Evolutionary conservation across 2,329 filamentous ascomycete species (phyloP), one percentile per base, ranked within the genome.

Genomic region (Pyricularia pennisetigena): DNA sequence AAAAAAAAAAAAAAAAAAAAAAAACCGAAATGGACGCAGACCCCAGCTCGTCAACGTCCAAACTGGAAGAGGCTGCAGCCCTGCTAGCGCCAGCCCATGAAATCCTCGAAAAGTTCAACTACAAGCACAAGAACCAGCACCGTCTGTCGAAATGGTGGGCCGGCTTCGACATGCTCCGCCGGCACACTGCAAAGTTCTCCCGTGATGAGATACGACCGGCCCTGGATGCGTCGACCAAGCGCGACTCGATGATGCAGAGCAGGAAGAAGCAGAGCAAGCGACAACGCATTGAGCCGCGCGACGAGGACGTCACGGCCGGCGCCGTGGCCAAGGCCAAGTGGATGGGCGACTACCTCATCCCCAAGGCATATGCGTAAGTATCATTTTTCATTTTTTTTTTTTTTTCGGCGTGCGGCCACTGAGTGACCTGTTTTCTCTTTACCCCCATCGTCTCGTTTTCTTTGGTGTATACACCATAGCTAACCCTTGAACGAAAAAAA

Each of bases 51-150:
- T n/a, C 65, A 28, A 29, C 9, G 41, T 35, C 23, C 35, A 68
- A 28, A 28, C 54, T 67, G 23, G 69, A 72, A 6, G 26, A 62
- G 29, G 69, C 74, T 61, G 70, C 73, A 67, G 70, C 72, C 65
- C 71, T 74, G 29, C 78, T 86, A 62, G 69, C 73, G 2, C 76
- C 81, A 2, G 74, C 83, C 30, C 72, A 80, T 30, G 76, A 85
- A 66, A 79, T 94, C 64, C 86, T 97, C 63, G 83, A 90, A 74
- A 85, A 91, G 72, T 86, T 96, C 73, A 86, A 89, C 78, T 88
- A 92, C 76, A 92, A 93, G 74, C 95, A 97, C 81, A 90, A 89
- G 75, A 98, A 97, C 80, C 94, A 98, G 80, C 94, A 98, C 78
- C 88, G 88, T 68, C 83, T 85, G 70, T 86, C 89, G 32, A 86